phyloP scores from a whole-genome alignment of 2,329 filamentous ascomycete genomes.

The Botrytis galanthina region DNA sequence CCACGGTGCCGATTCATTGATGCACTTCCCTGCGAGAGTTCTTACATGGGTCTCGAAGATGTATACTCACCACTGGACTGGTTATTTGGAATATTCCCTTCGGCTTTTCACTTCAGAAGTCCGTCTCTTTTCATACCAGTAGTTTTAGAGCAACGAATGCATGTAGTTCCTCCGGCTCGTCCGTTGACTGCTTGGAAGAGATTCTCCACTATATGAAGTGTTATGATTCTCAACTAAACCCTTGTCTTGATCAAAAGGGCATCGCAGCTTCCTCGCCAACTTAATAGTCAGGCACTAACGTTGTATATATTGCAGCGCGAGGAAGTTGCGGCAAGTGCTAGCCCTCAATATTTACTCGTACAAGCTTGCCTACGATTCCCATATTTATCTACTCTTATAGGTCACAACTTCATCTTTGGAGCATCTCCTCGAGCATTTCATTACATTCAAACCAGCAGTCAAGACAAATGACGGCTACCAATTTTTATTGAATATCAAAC shows the following conservation, averaged over 20 bases:
- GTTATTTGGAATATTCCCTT: not conserved
- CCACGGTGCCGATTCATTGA: not conserved
- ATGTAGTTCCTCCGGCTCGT: not conserved
- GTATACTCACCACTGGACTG: not conserved
- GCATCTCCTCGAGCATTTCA: not conserved
- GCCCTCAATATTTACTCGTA: not conserved
- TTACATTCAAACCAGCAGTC: not conserved
- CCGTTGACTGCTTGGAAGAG: not conserved
- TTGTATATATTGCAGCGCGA: not conserved
- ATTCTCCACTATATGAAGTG: not conserved
- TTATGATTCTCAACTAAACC: not conserved
- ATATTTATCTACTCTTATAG: not conserved
- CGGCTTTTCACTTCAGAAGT: not conserved
- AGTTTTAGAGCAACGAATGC: not conserved
- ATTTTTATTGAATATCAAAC: not conserved
- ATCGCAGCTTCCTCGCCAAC: not conserved
- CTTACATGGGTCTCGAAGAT: not conserved
- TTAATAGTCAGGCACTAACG: not conserved
- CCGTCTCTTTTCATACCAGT: not conserved
- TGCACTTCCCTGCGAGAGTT: not conserved
- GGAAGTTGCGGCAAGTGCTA: not conserved
- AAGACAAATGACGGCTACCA: not conserved
- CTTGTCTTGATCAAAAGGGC: not conserved
- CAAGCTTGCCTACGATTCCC: not conserved
- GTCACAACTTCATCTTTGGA: not conserved